A percentile compares a stretch with the other conserved stretches of the same genome.
Conservation (phyloP, 23 red algal genomes). For the Rhodosorus marinus region DNA sequence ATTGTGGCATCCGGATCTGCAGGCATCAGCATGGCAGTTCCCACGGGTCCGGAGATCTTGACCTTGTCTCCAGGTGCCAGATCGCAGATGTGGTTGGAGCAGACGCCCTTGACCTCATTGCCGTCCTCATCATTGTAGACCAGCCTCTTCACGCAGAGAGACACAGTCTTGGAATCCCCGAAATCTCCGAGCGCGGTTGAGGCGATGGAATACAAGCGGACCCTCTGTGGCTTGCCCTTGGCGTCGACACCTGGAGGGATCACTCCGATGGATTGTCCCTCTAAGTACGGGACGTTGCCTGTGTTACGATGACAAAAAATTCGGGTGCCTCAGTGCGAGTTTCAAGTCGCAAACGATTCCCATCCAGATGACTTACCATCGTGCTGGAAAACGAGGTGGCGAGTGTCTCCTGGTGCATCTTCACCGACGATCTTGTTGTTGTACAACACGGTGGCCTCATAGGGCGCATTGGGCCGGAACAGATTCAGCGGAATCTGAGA, state of each 20-base stretch:
- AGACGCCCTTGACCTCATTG: conserved; percentile 82
- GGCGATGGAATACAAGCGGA: conserved; percentile 89
- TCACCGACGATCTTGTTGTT: conserved; percentile 77
- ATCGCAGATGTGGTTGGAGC: conserved; percentile 87
- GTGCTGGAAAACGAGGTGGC: conserved; percentile 80
- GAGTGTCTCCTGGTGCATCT: conserved; percentile 82
- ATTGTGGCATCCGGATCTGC: conserved; percentile 81
- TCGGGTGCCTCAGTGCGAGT: too few species aligned
- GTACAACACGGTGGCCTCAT: conserved; percentile 43
- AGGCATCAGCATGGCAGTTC: conserved; percentile 90
- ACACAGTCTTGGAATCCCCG: conserved; percentile 80
- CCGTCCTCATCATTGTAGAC: conserved; percentile 67
- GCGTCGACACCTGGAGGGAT: conserved; percentile 65
- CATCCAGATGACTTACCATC: too few species aligned
- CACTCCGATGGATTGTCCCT: conserved; percentile 93
- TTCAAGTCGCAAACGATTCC: too few species aligned
- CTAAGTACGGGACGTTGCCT: conserved; percentile 76
- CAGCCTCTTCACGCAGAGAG: conserved; percentile 77
- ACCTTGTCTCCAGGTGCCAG: conserved; percentile 70
- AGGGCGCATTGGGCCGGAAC: conserved; percentile 69
- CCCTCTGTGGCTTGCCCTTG: conserved; percentile 84
- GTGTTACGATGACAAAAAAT: too few species aligned
- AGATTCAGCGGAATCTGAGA: conserved; percentile 71
- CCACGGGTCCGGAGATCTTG: conserved; percentile 79
- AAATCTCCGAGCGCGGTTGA: conserved; percentile 77